Percentiles rank a stretch among this genome's conserved stretches.
phyloP scores from a whole-genome alignment of 768 basidiomycete species.

The Tulasnella sp. region DNA sequence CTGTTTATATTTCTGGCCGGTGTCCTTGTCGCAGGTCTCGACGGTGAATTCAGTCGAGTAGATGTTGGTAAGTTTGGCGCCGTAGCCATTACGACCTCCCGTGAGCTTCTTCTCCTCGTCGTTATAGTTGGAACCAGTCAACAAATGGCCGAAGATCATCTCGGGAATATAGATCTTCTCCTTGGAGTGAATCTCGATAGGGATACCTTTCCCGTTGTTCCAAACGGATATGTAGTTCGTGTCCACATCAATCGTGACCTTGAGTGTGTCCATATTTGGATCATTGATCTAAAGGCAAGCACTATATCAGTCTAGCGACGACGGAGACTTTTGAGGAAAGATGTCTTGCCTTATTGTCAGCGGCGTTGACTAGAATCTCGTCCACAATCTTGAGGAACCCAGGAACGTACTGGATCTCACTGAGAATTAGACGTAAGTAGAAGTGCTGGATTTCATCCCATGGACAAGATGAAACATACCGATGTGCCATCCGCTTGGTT shows the following conservation, averaged over 20 bases:
- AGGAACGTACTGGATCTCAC: constrained; percentile 68
- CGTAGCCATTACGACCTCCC: constrained; percentile 96
- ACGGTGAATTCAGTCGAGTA: constrained; percentile 94
- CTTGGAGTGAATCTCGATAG: constrained; percentile 86
- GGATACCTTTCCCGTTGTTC: constrained; percentile 95
- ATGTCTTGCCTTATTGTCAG: constrained; percentile 87
- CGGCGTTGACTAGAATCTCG: constrained; percentile 97
- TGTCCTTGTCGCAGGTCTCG: constrained; percentile 87
- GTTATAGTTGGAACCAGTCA: constrained; percentile 94
- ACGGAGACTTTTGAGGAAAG: too few relatives aligned
- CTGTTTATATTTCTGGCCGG: constrained; percentile 86
- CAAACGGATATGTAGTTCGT: constrained; percentile 79
- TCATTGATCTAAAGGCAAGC: constrained; percentile 67
- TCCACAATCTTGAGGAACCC: constrained; percentile 99
- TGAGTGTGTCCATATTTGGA: constrained; percentile 78
- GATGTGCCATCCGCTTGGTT: constrained; percentile 69
- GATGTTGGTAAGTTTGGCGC: constrained; percentile 96
- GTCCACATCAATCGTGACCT: constrained; percentile 77
- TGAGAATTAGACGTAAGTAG: constrained; percentile 15
- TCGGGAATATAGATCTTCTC: constrained; percentile 96
- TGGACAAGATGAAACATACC: constrained; percentile 40
- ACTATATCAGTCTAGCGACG: neutral
- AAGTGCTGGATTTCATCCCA: neutral
- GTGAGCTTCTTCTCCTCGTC: constrained; percentile 98
- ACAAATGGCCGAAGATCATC: constrained; percentile 90